Base-by-base conservation (phyloP, 306 rosid species). In the Gynostemma pentaphyllum region DNA sequence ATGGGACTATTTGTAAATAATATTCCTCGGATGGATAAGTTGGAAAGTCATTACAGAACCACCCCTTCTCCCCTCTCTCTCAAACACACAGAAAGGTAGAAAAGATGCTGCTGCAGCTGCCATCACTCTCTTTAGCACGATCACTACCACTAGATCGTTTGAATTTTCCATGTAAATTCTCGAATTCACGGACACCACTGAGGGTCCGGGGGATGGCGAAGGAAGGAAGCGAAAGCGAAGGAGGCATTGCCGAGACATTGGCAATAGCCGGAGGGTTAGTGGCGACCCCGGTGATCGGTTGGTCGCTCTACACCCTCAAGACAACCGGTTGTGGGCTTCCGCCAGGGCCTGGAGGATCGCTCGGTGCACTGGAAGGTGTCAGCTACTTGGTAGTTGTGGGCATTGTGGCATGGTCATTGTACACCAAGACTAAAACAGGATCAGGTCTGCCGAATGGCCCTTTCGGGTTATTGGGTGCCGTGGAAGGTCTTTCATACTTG, bases 291-390 rank as follows among this genome's bases (percentile, higher is more conserved):
- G 90, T 92, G 14, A 88, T 92, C 12, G 95, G 80, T 2, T 92
- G 95, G 96, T 92, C 99, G 0, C 96, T 92, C 32, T 92, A 77
- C 83, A 82, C 96, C 0, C 92, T 92, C 42, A 88, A 92, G 73
- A 82, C 95, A 27, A 92, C 99, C 0, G 99, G 96, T 0, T 91
- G 98, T 4, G 98, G 98, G 5, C 74, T 91, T 11, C 98, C 96
- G 0, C 99, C 99, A 0, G 99, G 99, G 9, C 99, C 95, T 1
- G 94, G 81, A 13, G 99, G 96, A 12, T 83, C 95, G 6, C 74
- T 91, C 4, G 96, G 98, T 12, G 96, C 96, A 3, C 60, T 88
- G 5, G 96, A 91, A 12, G 98, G 98, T 0, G 86, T 91, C n/a
- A 91, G 94, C 79, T 92, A 88, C 69, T 66, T 92, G 3, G 80